These are phyloP conservation scores for Hericium rajendrae DNA, from an alignment of 768 basidiomycete genomes.

Conservation along the genomic window DNA sequence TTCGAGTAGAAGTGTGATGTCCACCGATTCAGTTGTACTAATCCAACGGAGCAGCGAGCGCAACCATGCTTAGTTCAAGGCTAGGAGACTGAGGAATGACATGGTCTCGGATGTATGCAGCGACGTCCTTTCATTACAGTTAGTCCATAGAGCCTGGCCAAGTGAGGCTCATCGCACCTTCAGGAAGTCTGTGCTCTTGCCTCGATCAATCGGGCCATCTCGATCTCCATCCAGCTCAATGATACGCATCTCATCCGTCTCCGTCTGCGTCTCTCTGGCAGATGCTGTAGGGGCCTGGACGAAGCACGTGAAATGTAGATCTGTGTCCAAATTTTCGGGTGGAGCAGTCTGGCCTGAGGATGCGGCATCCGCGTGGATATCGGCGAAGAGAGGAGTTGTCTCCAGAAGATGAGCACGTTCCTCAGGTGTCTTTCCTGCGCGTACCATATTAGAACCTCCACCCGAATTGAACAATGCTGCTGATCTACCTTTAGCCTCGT, in stretches of 20 bases:
- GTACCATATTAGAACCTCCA: not conserved
- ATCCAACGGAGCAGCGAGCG: conserved; percentile 27
- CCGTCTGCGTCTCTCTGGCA: conserved; percentile 20
- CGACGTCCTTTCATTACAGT: conserved; percentile 44
- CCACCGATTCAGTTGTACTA: not conserved
- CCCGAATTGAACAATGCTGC: not conserved
- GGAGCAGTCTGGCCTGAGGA: conserved; percentile 58
- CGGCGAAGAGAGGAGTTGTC: conserved; percentile 63
- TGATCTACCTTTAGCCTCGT: conserved; percentile 46
- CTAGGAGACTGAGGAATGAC: conserved; percentile 46
- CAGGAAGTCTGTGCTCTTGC: conserved; percentile 49
- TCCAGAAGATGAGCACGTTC: conserved; percentile 72
- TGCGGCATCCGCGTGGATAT: conserved; percentile 68
- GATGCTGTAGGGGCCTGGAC: conserved; percentile 50
- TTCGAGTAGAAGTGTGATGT: no score
- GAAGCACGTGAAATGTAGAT: conserved; percentile 85
- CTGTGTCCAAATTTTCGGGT: conserved; percentile 53
- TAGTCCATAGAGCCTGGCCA: not conserved
- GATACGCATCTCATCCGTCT: conserved; percentile 31
- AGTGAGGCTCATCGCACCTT: conserved; percentile 26
- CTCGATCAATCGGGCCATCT: conserved; percentile 72
- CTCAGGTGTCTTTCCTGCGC: conserved; percentile 51
- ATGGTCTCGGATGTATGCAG: conserved; percentile 46
- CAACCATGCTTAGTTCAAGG: conserved; percentile 61
- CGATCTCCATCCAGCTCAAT: conserved; percentile 82